Evolutionary conservation across 2,329 filamentous ascomycete genomes (phyloP), one percentile per base, ranked within the genome.

Genomic region (Aspergillus persii): DNA sequence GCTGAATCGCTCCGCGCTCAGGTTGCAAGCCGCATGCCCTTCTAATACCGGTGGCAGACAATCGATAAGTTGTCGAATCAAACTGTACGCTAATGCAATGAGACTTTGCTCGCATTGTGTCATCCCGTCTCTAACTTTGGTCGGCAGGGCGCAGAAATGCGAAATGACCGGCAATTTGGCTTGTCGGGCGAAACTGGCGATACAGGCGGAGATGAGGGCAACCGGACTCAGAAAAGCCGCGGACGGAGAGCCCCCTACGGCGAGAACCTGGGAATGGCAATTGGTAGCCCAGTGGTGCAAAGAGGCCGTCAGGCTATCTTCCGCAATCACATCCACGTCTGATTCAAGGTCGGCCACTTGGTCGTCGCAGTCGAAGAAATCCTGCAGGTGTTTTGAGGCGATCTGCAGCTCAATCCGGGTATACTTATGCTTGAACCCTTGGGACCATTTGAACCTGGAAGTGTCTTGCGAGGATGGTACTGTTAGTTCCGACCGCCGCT

Each of bases 11-110:
- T 77, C 74, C 1, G 67, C 64, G 30, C 68, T 74, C n/a, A 76
- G 60, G 52, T 74, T 70, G 47, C 72, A 70, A 8, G 69, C 64
- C 11, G 70, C 66, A 31, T 76, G 70, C 31, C 70, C 72, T 56
- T 75, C 72, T 30, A 75, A 61, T 26, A 76, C 70, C 0, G 73
- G 74, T 8, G 74, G 74, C 11, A 73, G 61, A 33, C 66, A 68
- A 56, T 77, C 72, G 27, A 76, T 71, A 54, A 76, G 57, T 57
- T 76, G 74, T 8, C 74, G 73, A 30, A 76, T 74, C 18, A 77
- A 53, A 59, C 74, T 77, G 59, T 77, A 76, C 2, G 71, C 68
- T 8, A 77, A 68, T 4, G 72, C 69, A n/a, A 77, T 68, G 3
- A 77, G 64, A 3, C 74, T 71, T 33, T 69, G 68, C 54, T 73